These are phyloP conservation scores for Phalaenopsis equestris DNA, from an alignment of 106 monocot genomes.

Conservation along the genomic window DNA sequence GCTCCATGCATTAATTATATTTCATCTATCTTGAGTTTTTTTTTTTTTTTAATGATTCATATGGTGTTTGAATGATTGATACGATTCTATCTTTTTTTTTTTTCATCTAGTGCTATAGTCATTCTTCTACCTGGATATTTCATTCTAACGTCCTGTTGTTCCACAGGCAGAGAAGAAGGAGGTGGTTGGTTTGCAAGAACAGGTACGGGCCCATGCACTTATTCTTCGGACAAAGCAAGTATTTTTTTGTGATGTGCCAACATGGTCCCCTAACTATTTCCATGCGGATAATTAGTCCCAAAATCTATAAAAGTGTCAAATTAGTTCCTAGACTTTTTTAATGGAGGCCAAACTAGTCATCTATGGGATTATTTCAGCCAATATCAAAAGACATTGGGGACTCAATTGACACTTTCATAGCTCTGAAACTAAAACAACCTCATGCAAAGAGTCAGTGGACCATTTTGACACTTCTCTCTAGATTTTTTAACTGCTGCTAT, in stretches of 20 bases:
- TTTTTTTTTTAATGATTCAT: neutral
- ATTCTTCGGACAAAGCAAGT: neutral
- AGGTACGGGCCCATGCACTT: conserved; percentile 21
- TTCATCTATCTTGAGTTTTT: neutral
- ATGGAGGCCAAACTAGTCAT: too few species aligned
- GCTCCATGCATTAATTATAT: neutral
- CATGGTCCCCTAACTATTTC: too few species aligned
- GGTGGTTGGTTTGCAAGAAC: conserved; percentile 61
- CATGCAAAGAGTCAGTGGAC: too few species aligned
- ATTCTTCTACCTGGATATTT: neutral
- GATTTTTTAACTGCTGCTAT: neutral
- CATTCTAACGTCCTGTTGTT: neutral
- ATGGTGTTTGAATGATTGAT: neutral
- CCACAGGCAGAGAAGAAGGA: conserved; percentile 65
- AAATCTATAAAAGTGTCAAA: too few species aligned
- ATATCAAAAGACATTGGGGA: too few species aligned
- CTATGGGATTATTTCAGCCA: too few species aligned
- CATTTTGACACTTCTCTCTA: too few species aligned
- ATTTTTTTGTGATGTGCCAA: too few species aligned
- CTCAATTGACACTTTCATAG: too few species aligned
- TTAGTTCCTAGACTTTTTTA: too few species aligned
- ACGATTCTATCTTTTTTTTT: neutral
- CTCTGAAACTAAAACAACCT: too few species aligned
- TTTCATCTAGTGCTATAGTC: neutral
- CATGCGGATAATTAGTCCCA: too few species aligned